Base-by-base conservation (phyloP, 371 early-diverging fungal species). In the Dipsacomyces acuminosporus region DNA sequence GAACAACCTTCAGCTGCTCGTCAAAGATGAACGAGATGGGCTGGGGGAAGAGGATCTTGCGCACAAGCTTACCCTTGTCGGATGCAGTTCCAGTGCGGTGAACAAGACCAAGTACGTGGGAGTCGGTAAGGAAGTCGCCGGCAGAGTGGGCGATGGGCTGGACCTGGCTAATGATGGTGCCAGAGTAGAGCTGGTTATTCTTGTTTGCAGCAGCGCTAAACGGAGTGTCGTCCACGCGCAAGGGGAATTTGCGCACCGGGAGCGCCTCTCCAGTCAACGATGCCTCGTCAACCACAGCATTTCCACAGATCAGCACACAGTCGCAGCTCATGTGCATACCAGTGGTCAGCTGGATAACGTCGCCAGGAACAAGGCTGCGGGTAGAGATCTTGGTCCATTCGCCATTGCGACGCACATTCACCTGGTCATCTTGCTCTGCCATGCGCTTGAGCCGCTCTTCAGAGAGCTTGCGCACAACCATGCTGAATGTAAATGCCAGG, bases 191-290 rank as follows among this genome's bases (percentile, higher is more conserved):
- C 35, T 82, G 80, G 55, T 79, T 78, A 46, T 63, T 76, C 60
- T 84, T 86, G 48, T 75, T 74, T 2, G 74, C 45, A 42, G 64
- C 77, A 42, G 57, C 47, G 14, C 46, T 62, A 54, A 8, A 74
- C 67, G 42, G 76, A 73, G 2, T 56, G 33, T 74, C 65, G 50
- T 84, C 83, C 41, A 78, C 57, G 40, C 70, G 67, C 23, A 83
- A 71, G 3, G 87, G 56, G 35, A 82, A 78, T 71, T 92, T 93
- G 46, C 86, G 82, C 33, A 93, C 81, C 1, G 93, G 93, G 53
- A 91, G 76, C 21, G 87, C 81, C 76, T 94, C 95, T 25, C 93
- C 90, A 0, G 88, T 93, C 24, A 92, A 71, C 36, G 85, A 80
- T 41, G 83, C 78, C 64, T 93, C 94, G 65, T 93, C 85, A 4